phyloP scores from a whole-genome alignment of 768 basidiomycete genomes.

The Lactarius sp. region DNA sequence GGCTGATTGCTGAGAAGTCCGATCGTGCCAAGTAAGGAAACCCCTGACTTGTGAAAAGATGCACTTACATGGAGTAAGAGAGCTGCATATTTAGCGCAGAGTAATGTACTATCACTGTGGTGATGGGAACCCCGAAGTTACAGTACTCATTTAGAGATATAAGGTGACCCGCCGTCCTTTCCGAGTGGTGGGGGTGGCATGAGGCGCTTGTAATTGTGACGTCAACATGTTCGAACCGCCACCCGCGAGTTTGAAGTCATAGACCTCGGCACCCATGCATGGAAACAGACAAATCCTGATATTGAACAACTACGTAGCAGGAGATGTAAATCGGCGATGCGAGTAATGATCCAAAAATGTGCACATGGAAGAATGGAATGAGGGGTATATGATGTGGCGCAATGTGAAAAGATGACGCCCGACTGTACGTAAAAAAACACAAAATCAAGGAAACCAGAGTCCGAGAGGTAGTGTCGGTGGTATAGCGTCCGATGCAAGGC shows the following conservation, averaged over 20 bases:
- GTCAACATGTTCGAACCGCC: no score
- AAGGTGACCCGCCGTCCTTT: neutral
- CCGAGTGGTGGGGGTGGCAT: neutral
- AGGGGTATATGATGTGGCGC: neutral
- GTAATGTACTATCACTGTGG: neutral
- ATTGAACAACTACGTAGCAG: neutral
- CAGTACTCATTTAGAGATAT: neutral
- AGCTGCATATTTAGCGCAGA: neutral
- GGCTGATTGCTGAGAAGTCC: neutral
- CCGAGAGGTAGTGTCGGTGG: neutral
- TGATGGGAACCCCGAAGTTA: neutral
- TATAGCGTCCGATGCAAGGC: neutral
- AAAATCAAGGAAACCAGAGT: neutral
- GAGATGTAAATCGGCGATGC: neutral
- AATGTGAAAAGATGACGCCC: neutral
- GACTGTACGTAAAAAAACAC: neutral
- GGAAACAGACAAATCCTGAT: neutral
- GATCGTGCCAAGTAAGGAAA: conserved; percentile 7
- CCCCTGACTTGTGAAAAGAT: neutral
- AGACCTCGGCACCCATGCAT: neutral
- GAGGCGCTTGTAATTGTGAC: neutral
- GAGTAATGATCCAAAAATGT: neutral
- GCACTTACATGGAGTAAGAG: neutral
- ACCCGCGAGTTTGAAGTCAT: neutral
- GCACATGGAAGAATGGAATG: conserved; percentile 6